Percentiles rank a stretch among this genome's conserved stretches.
These are phyloP conservation scores for Pichia norvegensis DNA, from an alignment of 1,139 yeast genomes.

Conservation along the genomic window DNA sequence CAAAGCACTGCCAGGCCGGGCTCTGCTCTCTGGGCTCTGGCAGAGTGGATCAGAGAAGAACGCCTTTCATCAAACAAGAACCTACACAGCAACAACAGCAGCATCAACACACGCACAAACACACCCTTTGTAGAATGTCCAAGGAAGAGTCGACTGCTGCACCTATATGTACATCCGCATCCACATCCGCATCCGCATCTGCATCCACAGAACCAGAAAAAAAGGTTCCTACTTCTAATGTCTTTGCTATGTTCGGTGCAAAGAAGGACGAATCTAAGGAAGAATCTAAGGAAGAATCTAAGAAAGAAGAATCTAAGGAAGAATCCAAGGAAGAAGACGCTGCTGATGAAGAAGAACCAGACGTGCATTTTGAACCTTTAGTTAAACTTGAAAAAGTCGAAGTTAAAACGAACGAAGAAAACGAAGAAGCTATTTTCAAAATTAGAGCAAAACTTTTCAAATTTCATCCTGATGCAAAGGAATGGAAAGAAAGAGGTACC, in stretches of 20 bases:
- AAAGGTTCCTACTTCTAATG: constrained; percentile 64
- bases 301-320: constrained; percentile 27
- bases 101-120: too few species aligned
- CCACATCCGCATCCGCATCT: constrained; percentile 1
- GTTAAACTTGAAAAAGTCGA: constrained; percentile 94
- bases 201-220: constrained; percentile 24
- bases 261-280: constrained; percentile 32
- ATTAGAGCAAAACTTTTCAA: constrained; percentile 93
- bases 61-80: neutral
- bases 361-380: constrained; percentile 93
- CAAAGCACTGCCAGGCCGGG: too few species aligned
- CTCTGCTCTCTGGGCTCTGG: too few species aligned
- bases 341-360: constrained; percentile 84
- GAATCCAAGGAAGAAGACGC: constrained; percentile 34
- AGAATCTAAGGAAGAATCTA: constrained; percentile 25
- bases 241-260: constrained; percentile 88
- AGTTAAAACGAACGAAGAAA: constrained; percentile 93
- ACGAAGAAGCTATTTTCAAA: constrained; percentile 82
- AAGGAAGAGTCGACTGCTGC: constrained; percentile 5
- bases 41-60: too few species aligned
- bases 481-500: constrained; percentile 99
- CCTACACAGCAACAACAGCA: neutral
- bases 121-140: constrained; percentile 9
- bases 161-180: too few species aligned
- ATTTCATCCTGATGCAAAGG: constrained; percentile 66